A percentile compares a stretch with the other conserved stretches of the same genome.
Conservation (phyloP, 1,284 basidiomycete genomes). For the Malassezia globosa region DNA sequence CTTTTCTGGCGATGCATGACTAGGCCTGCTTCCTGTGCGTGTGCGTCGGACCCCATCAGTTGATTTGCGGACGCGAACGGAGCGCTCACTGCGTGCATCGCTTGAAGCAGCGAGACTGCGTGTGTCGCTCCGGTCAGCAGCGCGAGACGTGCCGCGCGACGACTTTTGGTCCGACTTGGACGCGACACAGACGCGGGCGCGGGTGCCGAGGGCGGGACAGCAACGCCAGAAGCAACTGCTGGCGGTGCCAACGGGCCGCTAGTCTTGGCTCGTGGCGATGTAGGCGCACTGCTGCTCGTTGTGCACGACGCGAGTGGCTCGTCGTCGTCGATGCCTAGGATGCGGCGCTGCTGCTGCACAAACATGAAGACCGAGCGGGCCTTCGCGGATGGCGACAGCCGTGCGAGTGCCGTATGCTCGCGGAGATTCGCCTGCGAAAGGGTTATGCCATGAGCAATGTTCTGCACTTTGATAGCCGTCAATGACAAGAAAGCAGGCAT, state of each 20-base stretch:
- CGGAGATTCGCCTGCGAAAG: conserved; percentile 55
- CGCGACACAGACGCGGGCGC: conserved; percentile 23
- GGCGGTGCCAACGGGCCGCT: no score
- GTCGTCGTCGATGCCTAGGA: conserved; percentile 21
- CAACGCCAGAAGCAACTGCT: conserved; percentile 51
- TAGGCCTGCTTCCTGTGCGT: background rate
- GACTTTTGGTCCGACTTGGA: background rate
- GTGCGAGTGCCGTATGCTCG: conserved; percentile 72
- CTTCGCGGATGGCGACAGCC: conserved; percentile 32
- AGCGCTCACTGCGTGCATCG: background rate
- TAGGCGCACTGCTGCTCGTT: background rate
- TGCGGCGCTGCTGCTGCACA: conserved; percentile 7
- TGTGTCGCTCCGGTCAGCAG: background rate
- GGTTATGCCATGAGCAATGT: conserved; percentile 45
- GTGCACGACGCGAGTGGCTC: background rate
- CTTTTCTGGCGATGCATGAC: background rate
- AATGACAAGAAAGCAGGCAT: conserved; percentile 2
- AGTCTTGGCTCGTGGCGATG: no score
- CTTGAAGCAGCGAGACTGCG: background rate
- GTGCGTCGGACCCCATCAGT: background rate
- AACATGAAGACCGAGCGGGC: conserved; percentile 2
- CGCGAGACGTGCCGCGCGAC: background rate
- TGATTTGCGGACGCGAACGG: conserved; percentile 1
- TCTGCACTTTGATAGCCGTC: conserved; percentile 56
- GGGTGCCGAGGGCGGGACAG: conserved; percentile 48